phyloP scores from a whole-genome alignment of 495 filamentous ascomycete genomes.

The Massariosphaeria phaeospora region DNA sequence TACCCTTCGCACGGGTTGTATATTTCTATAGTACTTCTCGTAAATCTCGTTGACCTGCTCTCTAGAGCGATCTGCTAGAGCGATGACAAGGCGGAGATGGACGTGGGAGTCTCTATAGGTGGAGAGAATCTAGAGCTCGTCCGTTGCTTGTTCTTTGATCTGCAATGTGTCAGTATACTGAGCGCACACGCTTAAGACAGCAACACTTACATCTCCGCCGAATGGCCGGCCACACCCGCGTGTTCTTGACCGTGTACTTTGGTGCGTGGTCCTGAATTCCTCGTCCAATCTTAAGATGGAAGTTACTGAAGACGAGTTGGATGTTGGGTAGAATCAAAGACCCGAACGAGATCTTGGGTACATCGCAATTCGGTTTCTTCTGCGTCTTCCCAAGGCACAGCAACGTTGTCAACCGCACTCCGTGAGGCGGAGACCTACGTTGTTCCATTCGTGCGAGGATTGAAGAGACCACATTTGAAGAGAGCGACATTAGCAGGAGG shows the following conservation, averaged over 20 bases:
- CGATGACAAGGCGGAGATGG: slow-evolving; percentile 52
- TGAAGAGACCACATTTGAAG: slow-evolving; percentile 53
- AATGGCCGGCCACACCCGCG: slow-evolving; percentile 61
- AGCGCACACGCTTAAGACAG: no score
- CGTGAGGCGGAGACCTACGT: slow-evolving; percentile 55
- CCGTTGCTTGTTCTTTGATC: slow-evolving; percentile 49
- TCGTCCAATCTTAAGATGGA: slow-evolving; percentile 57
- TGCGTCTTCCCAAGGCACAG: slow-evolving; percentile 52
- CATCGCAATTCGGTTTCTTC: slow-evolving; percentile 45
- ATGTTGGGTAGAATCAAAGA: slow-evolving; percentile 54
- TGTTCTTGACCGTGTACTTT: slow-evolving; percentile 49
- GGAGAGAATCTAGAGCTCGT: slow-evolving; percentile 60
- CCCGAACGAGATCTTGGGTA: slow-evolving; percentile 48
- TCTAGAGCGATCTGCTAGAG: slow-evolving; percentile 52
- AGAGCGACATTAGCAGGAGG: slow-evolving; percentile 53
- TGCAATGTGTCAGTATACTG: background rate
- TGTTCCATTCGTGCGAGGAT: slow-evolving; percentile 59
- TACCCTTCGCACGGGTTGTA: slow-evolving; percentile 34
- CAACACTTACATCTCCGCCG: slow-evolving; percentile 45
- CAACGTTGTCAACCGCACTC: slow-evolving; percentile 59
- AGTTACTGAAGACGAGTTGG: slow-evolving; percentile 58
- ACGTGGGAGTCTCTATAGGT: slow-evolving; percentile 58
- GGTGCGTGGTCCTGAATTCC: slow-evolving; percentile 49
- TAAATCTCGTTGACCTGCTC: slow-evolving; percentile 45
- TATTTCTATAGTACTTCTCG: slow-evolving; percentile 32